Evolutionary conservation across 148 eudicot genomes (phyloP).

Genomic region (Linanthus parryae): DNA sequence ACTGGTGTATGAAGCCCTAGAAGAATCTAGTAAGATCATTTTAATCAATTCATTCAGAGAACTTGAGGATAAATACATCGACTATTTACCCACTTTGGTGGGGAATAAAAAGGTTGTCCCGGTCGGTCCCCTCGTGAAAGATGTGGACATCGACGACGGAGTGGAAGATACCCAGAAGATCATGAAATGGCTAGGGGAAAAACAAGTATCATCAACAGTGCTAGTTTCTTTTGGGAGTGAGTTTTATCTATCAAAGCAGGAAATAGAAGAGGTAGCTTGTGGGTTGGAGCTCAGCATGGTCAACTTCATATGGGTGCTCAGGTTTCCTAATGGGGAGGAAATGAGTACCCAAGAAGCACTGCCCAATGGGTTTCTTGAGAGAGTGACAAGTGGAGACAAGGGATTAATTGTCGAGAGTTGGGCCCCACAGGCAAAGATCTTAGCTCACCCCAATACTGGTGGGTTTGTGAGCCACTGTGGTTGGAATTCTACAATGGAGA

Average conservation of each 20-base stretch:
- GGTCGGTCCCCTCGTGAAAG: neutral
- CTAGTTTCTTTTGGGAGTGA: neutral
- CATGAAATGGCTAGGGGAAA: neutral
- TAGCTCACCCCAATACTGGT: neutral
- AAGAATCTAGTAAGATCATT: neutral
- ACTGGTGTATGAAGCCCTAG: neutral
- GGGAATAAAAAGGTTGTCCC: neutral
- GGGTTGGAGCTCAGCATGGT: neutral
- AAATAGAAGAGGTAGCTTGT: neutral
- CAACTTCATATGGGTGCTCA: slow-evolving; percentile 2
- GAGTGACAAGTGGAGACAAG: slow-evolving; percentile 2
- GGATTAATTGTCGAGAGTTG: too few species aligned
- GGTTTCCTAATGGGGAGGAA: neutral
- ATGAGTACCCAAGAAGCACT: neutral
- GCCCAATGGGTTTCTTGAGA: neutral
- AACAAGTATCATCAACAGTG: neutral
- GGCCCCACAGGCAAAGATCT: slow-evolving; percentile 1
- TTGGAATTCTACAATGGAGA: neutral
- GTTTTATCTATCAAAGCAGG: neutral
- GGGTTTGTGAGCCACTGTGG: slow-evolving; percentile 2
- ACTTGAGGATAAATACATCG: neutral
- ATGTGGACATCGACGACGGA: too few species aligned
- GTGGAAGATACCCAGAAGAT: neutral
- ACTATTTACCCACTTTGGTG: neutral
- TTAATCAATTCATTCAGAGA: neutral